Percentiles rank a stretch among this genome's conserved stretches.
Evolutionary conservation across 371 early-diverging fungal species (phyloP).

Genomic region (Mucor indicus): DNA sequence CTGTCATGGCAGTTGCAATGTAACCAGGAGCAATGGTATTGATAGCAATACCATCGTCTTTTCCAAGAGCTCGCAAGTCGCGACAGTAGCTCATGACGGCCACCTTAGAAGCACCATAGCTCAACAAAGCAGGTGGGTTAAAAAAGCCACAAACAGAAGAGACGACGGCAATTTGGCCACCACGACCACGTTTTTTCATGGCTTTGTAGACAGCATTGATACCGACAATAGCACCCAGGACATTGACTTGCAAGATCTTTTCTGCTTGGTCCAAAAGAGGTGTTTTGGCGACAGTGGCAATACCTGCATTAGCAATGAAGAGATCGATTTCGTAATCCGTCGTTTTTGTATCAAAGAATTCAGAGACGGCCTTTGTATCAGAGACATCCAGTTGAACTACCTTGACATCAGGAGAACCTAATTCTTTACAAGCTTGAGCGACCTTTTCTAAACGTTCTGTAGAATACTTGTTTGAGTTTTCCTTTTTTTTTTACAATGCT

Average conservation of each 20-base stretch:
- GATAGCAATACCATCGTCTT: conserved; percentile 10
- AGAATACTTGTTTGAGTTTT: not conserved
- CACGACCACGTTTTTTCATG: conserved; percentile 12
- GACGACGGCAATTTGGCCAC: conserved; percentile 20
- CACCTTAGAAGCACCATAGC: conserved; percentile 17
- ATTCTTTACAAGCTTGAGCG: conserved; percentile 9
- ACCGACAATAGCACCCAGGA: conserved; percentile 12
- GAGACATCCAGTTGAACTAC: conserved; percentile 19
- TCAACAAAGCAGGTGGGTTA: conserved; percentile 6
- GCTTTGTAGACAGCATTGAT: conserved; percentile 17
- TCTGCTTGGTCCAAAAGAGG: conserved; percentile 13
- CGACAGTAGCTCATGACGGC: conserved; percentile 19
- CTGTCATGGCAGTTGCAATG: conserved; percentile 16
- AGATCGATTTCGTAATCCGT: conserved; percentile 14
- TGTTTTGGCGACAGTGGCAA: conserved; percentile 1
- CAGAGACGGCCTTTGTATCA: conserved; percentile 7
- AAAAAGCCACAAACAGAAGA: conserved; percentile 15
- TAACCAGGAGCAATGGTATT: conserved; percentile 22
- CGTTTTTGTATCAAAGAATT: conserved; percentile 10
- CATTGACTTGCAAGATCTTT: conserved; percentile 10
- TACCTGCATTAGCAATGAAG: conserved; percentile 24
- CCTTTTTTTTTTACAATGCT: not conserved
- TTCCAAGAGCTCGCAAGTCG: conserved; percentile 18
- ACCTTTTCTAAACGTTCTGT: conserved; percentile 21
- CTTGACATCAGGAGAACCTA: conserved; percentile 21